Conservation (phyloP, 2,329 filamentous ascomycete species). For the Aspergillus alliaceus region DNA sequence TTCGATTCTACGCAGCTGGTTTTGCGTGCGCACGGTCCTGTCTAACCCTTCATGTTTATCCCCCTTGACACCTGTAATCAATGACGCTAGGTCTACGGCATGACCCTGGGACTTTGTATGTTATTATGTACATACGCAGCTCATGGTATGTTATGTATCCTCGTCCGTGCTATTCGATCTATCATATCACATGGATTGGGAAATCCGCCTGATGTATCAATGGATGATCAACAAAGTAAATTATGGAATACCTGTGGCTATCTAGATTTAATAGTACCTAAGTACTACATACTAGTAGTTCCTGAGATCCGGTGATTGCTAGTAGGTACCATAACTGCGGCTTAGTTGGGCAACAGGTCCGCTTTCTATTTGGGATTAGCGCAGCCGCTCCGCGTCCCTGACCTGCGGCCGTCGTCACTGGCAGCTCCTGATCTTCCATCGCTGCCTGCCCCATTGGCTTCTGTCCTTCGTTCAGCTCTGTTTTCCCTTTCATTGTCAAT, state of each 20-base stretch:
- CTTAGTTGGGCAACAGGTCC: constrained; percentile 2
- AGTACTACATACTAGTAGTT: too few species aligned
- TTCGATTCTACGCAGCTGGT: constrained; percentile 24
- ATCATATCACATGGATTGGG: not conserved
- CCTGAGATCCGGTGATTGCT: not conserved
- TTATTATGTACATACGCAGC: too few species aligned
- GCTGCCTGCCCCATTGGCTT: constrained; percentile 16
- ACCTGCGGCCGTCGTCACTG: constrained; percentile 27
- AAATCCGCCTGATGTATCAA: not conserved
- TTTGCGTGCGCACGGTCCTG: constrained; percentile 14
- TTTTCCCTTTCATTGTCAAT: constrained; percentile 7
- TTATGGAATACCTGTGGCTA: too few species aligned
- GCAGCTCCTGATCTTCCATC: constrained; percentile 26
- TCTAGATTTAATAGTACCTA: too few species aligned
- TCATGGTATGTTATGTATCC: not conserved
- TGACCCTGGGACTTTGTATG: not conserved
- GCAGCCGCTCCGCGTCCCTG: constrained; percentile 26
- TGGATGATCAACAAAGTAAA: not conserved
- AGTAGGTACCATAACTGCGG: not conserved
- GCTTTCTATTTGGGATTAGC: constrained; percentile 20
- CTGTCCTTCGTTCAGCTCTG: constrained; percentile 22
- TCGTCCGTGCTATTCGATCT: not conserved
- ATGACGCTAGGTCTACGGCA: not conserved
- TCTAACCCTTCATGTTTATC: constrained; percentile 6
- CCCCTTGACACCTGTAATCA: not conserved